These are phyloP conservation scores for Xylariaceae sp. DNA, from an alignment of 2,329 filamentous ascomycete genomes.

Conservation along the genomic window DNA sequence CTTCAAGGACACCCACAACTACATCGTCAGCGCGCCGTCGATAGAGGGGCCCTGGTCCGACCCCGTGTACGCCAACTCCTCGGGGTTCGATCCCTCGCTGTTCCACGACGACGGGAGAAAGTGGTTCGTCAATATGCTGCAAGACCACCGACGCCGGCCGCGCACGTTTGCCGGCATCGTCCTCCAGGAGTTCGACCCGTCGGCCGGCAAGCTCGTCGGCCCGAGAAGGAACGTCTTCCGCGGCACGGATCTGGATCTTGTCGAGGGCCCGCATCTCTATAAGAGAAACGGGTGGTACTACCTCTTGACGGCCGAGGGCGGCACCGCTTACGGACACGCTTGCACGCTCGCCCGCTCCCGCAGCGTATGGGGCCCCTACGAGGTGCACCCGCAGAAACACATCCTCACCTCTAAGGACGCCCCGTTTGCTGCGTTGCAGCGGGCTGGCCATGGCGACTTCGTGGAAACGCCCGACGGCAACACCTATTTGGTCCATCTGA, in stretches of 20 bases:
- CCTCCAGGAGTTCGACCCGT: conserved; percentile 59
- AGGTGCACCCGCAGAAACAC: conserved; percentile 59
- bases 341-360: conserved; percentile 59
- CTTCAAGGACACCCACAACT: conserved; percentile 67
- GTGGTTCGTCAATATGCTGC: conserved; percentile 61
- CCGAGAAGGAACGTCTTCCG: conserved; percentile 57
- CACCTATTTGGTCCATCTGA: conserved; percentile 58
- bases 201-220: conserved; percentile 53
- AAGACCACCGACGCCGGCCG: conserved; percentile 55
- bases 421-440: conserved; percentile 53
- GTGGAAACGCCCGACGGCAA: conserved; percentile 57
- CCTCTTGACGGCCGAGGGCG: conserved; percentile 61
- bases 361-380: conserved; percentile 63
- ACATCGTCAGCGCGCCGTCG: conserved; percentile 57
- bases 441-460: conserved; percentile 56
- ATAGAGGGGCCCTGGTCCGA: conserved; percentile 66
- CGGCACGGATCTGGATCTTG: conserved; percentile 57
- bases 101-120: conserved; percentile 60
- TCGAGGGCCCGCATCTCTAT: conserved; percentile 63
- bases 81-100: conserved; percentile 64
- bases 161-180: conserved; percentile 58
- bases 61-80: conserved; percentile 61
- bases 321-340: conserved; percentile 63
- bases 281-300: conserved; percentile 63
- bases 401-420: conserved; percentile 57